Percentiles rank a stretch among this genome's conserved stretches.
phyloP scores from a whole-genome alignment of 2,329 filamentous ascomycete species.

The Didymella glomerata region DNA sequence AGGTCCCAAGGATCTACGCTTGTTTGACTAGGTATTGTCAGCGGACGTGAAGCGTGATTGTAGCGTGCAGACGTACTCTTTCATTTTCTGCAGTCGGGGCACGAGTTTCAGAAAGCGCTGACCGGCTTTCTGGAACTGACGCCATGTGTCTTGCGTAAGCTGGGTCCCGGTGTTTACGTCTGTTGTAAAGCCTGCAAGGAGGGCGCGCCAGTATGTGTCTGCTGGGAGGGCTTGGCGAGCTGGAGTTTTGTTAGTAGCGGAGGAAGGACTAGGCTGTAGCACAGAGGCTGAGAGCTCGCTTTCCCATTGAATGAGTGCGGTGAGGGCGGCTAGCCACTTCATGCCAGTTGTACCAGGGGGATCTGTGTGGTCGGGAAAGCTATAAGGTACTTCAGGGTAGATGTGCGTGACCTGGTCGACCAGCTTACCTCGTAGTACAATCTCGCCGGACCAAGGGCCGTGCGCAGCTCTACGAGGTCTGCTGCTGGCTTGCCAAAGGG shows the following conservation, averaged over 20 bases:
- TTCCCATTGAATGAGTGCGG: slow-evolving; percentile 4
- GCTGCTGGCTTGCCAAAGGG: slow-evolving; percentile 9
- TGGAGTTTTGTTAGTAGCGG: not conserved
- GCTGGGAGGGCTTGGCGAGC: not conserved
- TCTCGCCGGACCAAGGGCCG: not conserved
- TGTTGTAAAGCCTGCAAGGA: not conserved
- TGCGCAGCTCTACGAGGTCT: slow-evolving; percentile 2
- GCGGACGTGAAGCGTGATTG: no score
- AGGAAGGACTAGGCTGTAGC: not conserved
- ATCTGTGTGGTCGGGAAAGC: not conserved
- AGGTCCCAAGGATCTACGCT: slow-evolving; percentile 3
- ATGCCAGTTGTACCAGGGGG: not conserved
- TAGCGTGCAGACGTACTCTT: not conserved
- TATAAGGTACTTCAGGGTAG: not conserved
- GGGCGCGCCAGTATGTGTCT: slow-evolving; percentile 5
- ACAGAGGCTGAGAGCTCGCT: not conserved
- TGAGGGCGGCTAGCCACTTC: not conserved
- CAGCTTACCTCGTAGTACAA: slow-evolving; percentile 7
- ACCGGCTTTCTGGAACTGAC: not conserved
- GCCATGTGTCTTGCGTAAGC: not conserved
- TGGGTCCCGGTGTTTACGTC: not conserved
- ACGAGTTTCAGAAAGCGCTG: not conserved
- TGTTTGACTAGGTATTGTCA: not conserved
- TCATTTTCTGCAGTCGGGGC: slow-evolving; percentile 1
- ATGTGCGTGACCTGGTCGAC: not conserved